phyloP scores from a whole-genome alignment of 2,329 filamentous ascomycete species.

The Cladophialophora bantiana region DNA sequence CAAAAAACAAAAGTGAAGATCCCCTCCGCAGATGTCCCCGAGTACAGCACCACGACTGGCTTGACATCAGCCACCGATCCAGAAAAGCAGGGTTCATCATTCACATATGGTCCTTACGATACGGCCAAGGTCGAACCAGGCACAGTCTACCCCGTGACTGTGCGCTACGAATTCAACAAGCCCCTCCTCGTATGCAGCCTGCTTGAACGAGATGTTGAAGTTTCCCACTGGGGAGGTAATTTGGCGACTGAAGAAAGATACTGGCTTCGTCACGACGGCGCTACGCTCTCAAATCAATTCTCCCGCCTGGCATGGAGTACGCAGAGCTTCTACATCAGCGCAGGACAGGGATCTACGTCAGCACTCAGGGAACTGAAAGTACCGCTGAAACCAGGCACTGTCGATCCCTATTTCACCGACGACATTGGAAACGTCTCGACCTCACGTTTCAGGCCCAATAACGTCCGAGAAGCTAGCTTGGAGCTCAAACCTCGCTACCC shows the following conservation, averaged over 20 bases:
- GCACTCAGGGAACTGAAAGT: slow-evolving; percentile 84
- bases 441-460: slow-evolving; percentile 74
- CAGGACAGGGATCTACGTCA: slow-evolving; percentile 68
- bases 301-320: slow-evolving; percentile 78
- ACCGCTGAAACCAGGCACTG: slow-evolving; percentile 78
- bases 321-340: slow-evolving; percentile 67
- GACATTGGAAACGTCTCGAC: slow-evolving; percentile 97
- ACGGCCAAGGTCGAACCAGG: slow-evolving; percentile 74
- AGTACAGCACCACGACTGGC: slow-evolving; percentile 77
- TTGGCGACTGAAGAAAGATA: slow-evolving; percentile 94
- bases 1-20: slow-evolving; percentile 98
- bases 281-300: slow-evolving; percentile 75
- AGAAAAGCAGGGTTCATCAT: slow-evolving; percentile 81
- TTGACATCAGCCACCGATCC: slow-evolving; percentile 69
- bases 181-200: slow-evolving; percentile 79
- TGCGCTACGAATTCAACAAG: slow-evolving; percentile 95
- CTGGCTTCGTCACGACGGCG: slow-evolving; percentile 84
- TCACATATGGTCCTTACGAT: slow-evolving; percentile 89
- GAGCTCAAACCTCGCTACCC: slow-evolving; percentile 94
- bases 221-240: slow-evolving; percentile 98
- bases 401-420: slow-evolving; percentile 92
- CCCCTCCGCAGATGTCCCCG: slow-evolving; percentile 75
- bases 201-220: slow-evolving; percentile 89
- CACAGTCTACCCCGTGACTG: slow-evolving; percentile 72
- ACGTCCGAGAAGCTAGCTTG: slow-evolving; percentile 76